These are phyloP conservation scores for Seiridium cupressi DNA, from an alignment of 2,329 filamentous ascomycete species.

Conservation along the genomic window DNA sequence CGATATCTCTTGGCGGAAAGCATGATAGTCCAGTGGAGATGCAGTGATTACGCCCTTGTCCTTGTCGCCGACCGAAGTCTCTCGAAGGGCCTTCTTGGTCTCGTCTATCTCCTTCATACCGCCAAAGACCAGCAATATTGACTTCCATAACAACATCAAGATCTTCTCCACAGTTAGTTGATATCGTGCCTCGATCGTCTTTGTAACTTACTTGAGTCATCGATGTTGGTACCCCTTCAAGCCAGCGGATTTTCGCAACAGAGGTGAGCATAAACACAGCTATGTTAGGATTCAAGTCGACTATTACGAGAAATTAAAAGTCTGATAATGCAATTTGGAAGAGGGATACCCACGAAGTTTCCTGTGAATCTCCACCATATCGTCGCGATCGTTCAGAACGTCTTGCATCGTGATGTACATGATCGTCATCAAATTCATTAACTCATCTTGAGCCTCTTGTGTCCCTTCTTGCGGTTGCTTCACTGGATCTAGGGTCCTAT, in stretches of 20 bases:
- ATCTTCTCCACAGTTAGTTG: conserved; percentile 42
- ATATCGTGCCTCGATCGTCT: neutral
- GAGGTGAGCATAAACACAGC: conserved; percentile 71
- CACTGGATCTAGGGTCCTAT: conserved; percentile 41
- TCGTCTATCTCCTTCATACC: conserved; percentile 70
- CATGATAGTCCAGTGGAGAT: conserved; percentile 92
- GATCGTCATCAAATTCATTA: conserved; percentile 62
- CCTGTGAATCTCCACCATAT: conserved; percentile 42
- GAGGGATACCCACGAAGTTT: conserved; percentile 47
- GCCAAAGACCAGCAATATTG: conserved; percentile 81
- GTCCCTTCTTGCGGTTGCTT: conserved; percentile 32
- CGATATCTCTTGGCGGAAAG: conserved; percentile 93
- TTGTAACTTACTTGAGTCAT: conserved; percentile 58
- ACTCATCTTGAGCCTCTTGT: conserved; percentile 56
- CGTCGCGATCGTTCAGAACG: conserved; percentile 49
- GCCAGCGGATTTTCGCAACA: conserved; percentile 69
- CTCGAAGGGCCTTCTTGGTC: conserved; percentile 70
- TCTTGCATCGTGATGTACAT: conserved; percentile 61
- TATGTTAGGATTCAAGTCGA: conserved; percentile 63
- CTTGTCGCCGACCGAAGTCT: conserved; percentile 57
- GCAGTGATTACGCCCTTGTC: conserved; percentile 82
- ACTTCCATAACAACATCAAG: conserved; percentile 88
- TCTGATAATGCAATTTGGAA: neutral
- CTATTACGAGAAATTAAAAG: conserved; percentile 27
- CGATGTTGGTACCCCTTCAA: conserved; percentile 60